Conservation (phyloP, 345 rosid genomes). For the Pistacia vera region DNA sequence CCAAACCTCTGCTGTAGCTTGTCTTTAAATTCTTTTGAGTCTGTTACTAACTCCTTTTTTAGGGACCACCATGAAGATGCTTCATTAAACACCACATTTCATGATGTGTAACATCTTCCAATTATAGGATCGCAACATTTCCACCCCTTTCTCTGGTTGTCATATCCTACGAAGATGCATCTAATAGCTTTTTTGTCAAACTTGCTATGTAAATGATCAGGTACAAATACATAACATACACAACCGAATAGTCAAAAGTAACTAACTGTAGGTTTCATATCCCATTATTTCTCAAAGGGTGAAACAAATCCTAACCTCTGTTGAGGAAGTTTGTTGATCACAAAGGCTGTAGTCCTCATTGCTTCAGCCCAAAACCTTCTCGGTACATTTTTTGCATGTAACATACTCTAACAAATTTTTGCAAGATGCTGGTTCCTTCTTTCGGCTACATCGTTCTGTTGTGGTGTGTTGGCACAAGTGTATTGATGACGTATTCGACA, state of each 20-base stretch:
- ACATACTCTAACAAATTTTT: slow-evolving; percentile 21
- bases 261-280: background rate
- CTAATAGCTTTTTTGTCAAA: slow-evolving; percentile 11
- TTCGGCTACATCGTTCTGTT: background rate
- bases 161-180: slow-evolving; percentile 3
- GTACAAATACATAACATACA: slow-evolving; percentile 12
- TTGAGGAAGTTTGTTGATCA: too few species aligned
- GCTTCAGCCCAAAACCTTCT: slow-evolving; percentile 14
- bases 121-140: too few species aligned
- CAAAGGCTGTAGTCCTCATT: background rate
- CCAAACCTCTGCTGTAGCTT: too few species aligned
- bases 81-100: too few species aligned
- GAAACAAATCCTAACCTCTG: background rate
- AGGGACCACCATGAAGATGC: too few species aligned
- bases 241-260: slow-evolving; percentile 5
- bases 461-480: slow-evolving; percentile 6
- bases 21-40: too few species aligned
- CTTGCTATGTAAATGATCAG: slow-evolving; percentile 5
- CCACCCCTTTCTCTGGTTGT: too few species aligned
- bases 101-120: too few species aligned
- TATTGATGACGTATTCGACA: background rate
- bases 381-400: slow-evolving; percentile 9
- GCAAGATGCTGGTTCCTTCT: slow-evolving; percentile 11
- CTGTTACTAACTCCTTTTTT: too few species aligned
- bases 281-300: slow-evolving; percentile 10